These are phyloP conservation scores for Arabis alpina DNA, from an alignment of 345 rosid genomes.

Conservation along the genomic window DNA sequence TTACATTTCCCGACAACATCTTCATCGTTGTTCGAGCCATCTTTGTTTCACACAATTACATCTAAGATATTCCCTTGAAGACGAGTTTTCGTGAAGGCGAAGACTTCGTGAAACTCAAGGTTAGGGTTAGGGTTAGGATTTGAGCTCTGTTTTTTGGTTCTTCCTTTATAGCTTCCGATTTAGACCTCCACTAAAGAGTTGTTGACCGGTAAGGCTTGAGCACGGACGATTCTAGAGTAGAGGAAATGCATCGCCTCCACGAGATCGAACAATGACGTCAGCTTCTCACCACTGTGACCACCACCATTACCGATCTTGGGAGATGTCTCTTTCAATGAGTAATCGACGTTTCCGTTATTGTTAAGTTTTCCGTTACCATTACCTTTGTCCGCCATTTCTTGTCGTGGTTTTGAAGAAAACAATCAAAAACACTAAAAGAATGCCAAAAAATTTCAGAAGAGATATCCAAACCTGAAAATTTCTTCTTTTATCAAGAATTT, in stretches of 20 bases:
- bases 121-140: slow-evolving; percentile 39
- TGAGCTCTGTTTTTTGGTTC: slow-evolving; percentile 35
- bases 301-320: slow-evolving; percentile 46
- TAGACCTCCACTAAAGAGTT: slow-evolving; percentile 42
- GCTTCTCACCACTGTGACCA: slow-evolving; percentile 47
- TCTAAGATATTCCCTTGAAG: slow-evolving; percentile 49
- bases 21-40: slow-evolving; percentile 27
- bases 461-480: too few species aligned
- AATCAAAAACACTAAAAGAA: neutral
- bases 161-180: slow-evolving; percentile 46
- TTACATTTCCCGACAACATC: slow-evolving; percentile 43
- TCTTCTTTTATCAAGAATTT: too few species aligned
- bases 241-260: slow-evolving; percentile 50
- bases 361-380: slow-evolving; percentile 17
- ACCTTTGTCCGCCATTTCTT: slow-evolving; percentile 22
- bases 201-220: slow-evolving; percentile 41
- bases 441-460: too few species aligned
- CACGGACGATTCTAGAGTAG: slow-evolving; percentile 47
- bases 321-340: slow-evolving; percentile 51
- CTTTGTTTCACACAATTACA: slow-evolving; percentile 36
- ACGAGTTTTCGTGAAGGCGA: slow-evolving; percentile 50
- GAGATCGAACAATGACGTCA: slow-evolving; percentile 53
- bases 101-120: slow-evolving; percentile 51
- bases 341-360: too few species aligned
- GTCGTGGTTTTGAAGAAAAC: too few species aligned